Evolutionary conservation across 208 protist genomes (phyloP).

Genomic region (Leishmania lainsoni): DNA sequence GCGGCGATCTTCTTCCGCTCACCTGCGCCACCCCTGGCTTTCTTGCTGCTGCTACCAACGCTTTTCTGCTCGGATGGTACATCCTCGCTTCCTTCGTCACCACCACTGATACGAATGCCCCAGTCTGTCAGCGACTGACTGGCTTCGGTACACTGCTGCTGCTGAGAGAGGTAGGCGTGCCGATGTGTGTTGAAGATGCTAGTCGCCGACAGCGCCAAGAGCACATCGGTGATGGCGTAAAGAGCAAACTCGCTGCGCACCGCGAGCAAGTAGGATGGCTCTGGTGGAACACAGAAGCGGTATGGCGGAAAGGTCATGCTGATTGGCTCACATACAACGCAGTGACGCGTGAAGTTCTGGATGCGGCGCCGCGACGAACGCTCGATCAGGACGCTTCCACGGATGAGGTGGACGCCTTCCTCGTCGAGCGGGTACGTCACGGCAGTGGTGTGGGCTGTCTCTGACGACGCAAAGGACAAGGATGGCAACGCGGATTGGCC

Average conservation of each 20-base stretch:
- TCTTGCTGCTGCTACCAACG: not conserved
- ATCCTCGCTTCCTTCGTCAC: not conserved
- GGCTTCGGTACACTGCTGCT: conserved; percentile 3
- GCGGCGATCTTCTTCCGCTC: not conserved
- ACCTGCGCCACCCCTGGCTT: not conserved
- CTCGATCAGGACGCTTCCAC: conserved; percentile 68
- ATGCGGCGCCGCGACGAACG: conserved; percentile 56
- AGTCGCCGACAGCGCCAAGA: conserved; percentile 64
- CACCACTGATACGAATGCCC: not conserved
- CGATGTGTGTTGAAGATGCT: conserved; percentile 27
- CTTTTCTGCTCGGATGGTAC: not conserved
- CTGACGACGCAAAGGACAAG: not conserved
- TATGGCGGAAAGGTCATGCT: conserved; percentile 65
- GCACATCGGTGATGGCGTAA: conserved; percentile 69
- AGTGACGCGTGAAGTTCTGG: conserved; percentile 70
- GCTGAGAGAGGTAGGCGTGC: conserved; percentile 3
- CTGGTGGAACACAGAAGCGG: conserved; percentile 73
- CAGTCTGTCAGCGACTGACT: conserved; percentile 1
- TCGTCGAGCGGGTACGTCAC: conserved; percentile 25
- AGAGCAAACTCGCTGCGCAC: conserved; percentile 58
- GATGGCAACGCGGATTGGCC: not conserved
- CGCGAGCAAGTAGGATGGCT: conserved; percentile 73
- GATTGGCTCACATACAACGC: conserved; percentile 34
- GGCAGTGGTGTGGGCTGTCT: conserved; percentile 8
- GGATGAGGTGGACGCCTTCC: conserved; percentile 39